phyloP scores from a whole-genome alignment of 2,329 filamentous ascomycete genomes.

The Arthroderma sp. region DNA sequence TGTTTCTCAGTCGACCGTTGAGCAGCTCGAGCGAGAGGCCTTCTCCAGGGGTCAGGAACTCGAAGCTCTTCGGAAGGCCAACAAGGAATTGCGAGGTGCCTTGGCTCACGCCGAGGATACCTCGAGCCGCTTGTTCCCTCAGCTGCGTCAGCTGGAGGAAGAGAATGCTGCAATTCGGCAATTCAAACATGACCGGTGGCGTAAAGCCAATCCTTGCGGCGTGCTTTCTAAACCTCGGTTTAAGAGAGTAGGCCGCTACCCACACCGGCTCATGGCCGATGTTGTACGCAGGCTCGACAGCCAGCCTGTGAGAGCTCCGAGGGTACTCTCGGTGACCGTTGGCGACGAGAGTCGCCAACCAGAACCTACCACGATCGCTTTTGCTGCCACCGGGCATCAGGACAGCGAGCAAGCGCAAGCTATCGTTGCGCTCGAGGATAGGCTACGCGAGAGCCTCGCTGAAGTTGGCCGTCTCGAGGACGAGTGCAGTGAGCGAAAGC shows the following conservation, averaged over 20 bases:
- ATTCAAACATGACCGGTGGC: not conserved
- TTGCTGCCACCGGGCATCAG: not conserved
- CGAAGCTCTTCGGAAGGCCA: not conserved
- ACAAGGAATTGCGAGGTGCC: conserved; percentile 1
- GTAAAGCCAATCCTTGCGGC: not conserved
- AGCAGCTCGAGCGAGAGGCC: not conserved
- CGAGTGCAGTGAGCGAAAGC: not conserved
- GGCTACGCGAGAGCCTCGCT: too few relatives aligned
- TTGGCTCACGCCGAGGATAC: not conserved
- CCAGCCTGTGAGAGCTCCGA: not conserved
- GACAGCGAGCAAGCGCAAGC: not conserved
- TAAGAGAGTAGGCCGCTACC: not conserved
- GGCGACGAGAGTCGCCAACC: too few relatives aligned
- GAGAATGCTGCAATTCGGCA: not conserved
- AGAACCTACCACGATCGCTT: too few relatives aligned
- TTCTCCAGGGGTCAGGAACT: conserved; percentile 1
- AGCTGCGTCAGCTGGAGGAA: conserved; percentile 3
- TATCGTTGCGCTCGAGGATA: not conserved
- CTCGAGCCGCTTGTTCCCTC: not conserved
- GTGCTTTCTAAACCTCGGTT: conserved; percentile 4
- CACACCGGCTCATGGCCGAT: not conserved
- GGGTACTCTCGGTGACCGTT: too few relatives aligned
- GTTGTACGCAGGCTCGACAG: not conserved
- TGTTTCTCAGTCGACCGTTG: conserved; percentile 1
- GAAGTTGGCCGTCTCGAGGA: too few relatives aligned